A percentile compares a stretch with the other conserved stretches of the same genome.
Evolutionary conservation across 2,329 filamentous ascomycete genomes (phyloP).

Genomic region (Neodidymelliopsis sp.): DNA sequence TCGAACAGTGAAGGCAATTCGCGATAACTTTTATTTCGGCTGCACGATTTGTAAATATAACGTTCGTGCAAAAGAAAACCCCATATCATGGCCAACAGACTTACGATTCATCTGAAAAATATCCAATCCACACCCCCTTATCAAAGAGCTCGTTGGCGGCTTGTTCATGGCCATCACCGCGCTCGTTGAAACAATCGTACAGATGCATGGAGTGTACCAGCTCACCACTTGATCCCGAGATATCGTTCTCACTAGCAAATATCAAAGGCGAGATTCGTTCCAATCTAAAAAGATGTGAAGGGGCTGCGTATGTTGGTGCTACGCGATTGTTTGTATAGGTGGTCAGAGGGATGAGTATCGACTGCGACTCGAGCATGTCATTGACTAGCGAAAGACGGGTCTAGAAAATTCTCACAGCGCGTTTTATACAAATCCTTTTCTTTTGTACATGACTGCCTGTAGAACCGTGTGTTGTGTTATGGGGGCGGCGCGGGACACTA

Average conservation of each 20-base stretch:
- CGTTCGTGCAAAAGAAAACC: no score
- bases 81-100: no score
- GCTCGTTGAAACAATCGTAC: conserved; percentile 21
- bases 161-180: conserved; percentile 21
- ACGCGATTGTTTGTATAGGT: neutral
- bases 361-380: neutral
- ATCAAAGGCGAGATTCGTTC: neutral
- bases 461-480: neutral
- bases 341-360: neutral
- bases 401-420: no score
- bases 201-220: neutral
- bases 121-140: conserved; percentile 33
- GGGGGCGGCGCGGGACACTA: neutral
- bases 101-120: conserved; percentile 21
- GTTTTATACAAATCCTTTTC: no score
- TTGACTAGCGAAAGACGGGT: no score
- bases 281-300: neutral
- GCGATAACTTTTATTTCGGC: neutral
- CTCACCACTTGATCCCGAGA: no score
- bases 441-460: neutral
- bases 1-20: conserved; percentile 1
- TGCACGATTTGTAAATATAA: neutral
- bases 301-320: neutral
- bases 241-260: no score
- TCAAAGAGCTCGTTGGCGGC: conserved; percentile 22